Evolutionary conservation across 2,329 filamentous ascomycete species (phyloP).

Genomic region (Phaeosphaeriaceae sp.): DNA sequence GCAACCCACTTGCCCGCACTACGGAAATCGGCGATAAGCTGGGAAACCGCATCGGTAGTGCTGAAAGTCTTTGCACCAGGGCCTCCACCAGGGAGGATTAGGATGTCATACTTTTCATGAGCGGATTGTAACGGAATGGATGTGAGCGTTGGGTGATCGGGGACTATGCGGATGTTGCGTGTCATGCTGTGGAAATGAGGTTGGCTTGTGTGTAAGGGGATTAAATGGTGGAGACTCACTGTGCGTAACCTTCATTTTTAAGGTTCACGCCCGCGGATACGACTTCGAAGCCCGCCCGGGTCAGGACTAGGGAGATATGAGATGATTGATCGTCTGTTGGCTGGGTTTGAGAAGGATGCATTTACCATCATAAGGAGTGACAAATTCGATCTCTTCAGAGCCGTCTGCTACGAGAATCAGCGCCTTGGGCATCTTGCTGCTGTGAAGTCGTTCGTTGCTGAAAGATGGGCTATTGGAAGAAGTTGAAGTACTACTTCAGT

Average conservation of each 20-base stretch:
- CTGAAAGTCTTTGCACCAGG: slow-evolving; percentile 47
- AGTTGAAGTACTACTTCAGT: too few species aligned
- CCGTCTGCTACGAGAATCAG: slow-evolving; percentile 49
- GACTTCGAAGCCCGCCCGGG: slow-evolving; percentile 47
- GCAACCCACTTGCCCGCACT: slow-evolving; percentile 40
- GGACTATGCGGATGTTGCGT: slow-evolving; percentile 46
- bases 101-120: slow-evolving; percentile 36
- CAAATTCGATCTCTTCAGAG: slow-evolving; percentile 51
- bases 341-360: background rate
- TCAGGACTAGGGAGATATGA: slow-evolving; percentile 37
- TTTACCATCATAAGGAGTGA: slow-evolving; percentile 50
- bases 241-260: slow-evolving; percentile 36
- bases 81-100: slow-evolving; percentile 48
- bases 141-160: slow-evolving; percentile 36
- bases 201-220: background rate
- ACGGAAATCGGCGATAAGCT: slow-evolving; percentile 40
- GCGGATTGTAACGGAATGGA: slow-evolving; percentile 19
- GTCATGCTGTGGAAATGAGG: slow-evolving; percentile 35
- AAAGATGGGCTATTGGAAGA: too few species aligned
- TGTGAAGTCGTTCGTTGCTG: too few species aligned
- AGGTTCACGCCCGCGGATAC: slow-evolving; percentile 45
- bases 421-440: slow-evolving; percentile 39
- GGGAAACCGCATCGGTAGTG: slow-evolving; percentile 24
- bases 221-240: slow-evolving; percentile 21
- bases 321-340: too few species aligned